phyloP scores from a whole-genome alignment of 148 eudicot species.

The Diospyros lotus region DNA sequence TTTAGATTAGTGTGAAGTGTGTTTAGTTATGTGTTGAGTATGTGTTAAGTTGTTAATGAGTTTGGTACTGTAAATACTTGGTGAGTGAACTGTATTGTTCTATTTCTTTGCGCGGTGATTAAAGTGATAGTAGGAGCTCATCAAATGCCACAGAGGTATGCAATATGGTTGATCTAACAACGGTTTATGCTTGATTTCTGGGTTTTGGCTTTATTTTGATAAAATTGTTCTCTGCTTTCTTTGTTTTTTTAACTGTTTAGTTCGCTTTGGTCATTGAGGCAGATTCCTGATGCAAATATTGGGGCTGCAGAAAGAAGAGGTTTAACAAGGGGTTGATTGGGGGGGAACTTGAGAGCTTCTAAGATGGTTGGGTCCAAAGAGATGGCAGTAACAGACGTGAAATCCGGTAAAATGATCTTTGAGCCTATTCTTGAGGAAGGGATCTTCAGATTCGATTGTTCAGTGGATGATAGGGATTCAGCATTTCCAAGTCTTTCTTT shows the following conservation, averaged over 20 bases:
- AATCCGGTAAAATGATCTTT: constrained; percentile 63
- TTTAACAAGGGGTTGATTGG: constrained; percentile 17
- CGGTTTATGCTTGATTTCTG: not conserved
- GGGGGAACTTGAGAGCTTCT: constrained; percentile 14
- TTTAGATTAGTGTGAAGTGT: no score
- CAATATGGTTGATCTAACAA: not conserved
- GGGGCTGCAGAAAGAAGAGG: constrained; percentile 26
- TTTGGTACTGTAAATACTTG: not conserved
- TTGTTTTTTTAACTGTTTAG: not conserved
- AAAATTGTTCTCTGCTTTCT: not conserved
- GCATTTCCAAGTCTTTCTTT: constrained; percentile 89
- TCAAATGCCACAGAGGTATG: not conserved
- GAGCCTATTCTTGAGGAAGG: constrained; percentile 90
- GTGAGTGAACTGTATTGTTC: not conserved
- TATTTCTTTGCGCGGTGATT: no score
- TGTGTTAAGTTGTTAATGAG: not conserved
- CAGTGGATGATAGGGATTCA: constrained; percentile 56
- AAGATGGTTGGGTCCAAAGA: constrained; percentile 48
- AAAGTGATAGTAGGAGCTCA: no score
- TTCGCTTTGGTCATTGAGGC: not conserved
- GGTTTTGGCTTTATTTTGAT: constrained; percentile 3
- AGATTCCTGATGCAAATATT: constrained; percentile 15
- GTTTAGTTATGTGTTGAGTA: no score
- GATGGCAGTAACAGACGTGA: constrained; percentile 29
- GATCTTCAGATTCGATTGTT: constrained; percentile 82